A percentile compares a stretch with the other conserved stretches of the same genome.
phyloP scores from a whole-genome alignment of 2,329 filamentous ascomycete species.

The Colletotrichum gloeosporioides region DNA sequence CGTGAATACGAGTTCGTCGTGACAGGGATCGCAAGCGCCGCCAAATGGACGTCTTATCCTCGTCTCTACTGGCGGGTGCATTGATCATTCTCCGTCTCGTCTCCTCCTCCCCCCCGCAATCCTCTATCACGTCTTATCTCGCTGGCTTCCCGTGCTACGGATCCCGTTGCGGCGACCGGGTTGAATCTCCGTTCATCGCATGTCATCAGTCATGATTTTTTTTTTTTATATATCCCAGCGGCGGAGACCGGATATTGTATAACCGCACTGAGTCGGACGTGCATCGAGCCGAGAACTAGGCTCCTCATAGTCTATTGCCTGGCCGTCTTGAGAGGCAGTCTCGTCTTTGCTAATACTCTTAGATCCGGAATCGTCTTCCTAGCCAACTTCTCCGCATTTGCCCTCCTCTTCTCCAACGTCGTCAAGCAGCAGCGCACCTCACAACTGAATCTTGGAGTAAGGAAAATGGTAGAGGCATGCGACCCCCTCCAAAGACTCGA shows the following conservation, averaged over 20 bases:
- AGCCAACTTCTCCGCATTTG: conserved; percentile 4
- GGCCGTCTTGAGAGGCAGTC: not conserved
- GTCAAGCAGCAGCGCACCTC: not conserved
- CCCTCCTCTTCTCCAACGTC: conserved; percentile 10
- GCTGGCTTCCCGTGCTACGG: conserved; percentile 18
- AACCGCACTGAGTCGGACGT: not conserved
- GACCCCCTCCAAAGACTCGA: conserved; percentile 12
- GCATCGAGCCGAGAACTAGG: not conserved
- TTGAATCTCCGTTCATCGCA: conserved; percentile 1
- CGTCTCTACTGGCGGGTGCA: conserved; percentile 9
- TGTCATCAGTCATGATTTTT: conserved; percentile 7
- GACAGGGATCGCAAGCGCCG: conserved; percentile 19
- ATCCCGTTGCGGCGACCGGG: not conserved
- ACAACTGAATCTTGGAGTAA: not conserved
- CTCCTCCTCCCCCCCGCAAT: conserved; percentile 14
- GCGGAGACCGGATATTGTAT: not conserved
- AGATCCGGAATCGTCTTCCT: not conserved
- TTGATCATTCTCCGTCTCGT: conserved; percentile 19
- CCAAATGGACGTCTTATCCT: conserved; percentile 1
- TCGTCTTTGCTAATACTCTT: not conserved
- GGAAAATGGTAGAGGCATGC: not conserved
- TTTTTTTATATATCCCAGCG: not conserved
- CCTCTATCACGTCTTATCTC: conserved; percentile 23
- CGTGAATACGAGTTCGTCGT: conserved; percentile 15
- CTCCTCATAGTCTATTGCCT: not conserved